These are phyloP conservation scores for Bipolaris victoriae DNA, from an alignment of 2,329 filamentous ascomycete genomes.

Conservation along the genomic window DNA sequence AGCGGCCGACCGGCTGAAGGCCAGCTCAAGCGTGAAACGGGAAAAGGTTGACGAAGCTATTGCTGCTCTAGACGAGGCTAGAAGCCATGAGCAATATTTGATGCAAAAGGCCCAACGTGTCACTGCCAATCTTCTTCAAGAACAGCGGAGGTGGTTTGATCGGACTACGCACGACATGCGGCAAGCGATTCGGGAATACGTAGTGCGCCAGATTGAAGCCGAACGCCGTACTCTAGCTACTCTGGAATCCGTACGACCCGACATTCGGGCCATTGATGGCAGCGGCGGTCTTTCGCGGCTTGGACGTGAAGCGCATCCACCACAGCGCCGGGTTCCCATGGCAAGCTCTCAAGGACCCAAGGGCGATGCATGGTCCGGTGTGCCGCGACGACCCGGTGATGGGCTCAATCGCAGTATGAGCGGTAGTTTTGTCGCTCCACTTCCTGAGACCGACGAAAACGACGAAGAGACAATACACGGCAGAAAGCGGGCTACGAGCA, in stretches of 20 bases:
- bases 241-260: slow-evolving; percentile 89
- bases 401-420: slow-evolving; percentile 79
- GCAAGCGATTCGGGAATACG: slow-evolving; percentile 85
- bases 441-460: slow-evolving; percentile 68
- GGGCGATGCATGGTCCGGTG: slow-evolving; percentile 97
- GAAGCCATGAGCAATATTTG: slow-evolving; percentile 79
- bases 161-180: slow-evolving; percentile 85
- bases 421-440: slow-evolving; percentile 65
- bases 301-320: slow-evolving; percentile 85
- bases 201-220: slow-evolving; percentile 91
- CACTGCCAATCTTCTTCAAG: slow-evolving; percentile 83
- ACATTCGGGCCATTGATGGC: slow-evolving; percentile 90
- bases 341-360: slow-evolving; percentile 92
- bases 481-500: slow-evolving; percentile 56
- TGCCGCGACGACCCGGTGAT: slow-evolving; percentile 77
- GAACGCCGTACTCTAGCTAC: slow-evolving; percentile 90
- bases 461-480: slow-evolving; percentile 55
- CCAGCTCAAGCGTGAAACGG: slow-evolving; percentile 81
- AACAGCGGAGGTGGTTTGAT: slow-evolving; percentile 89
- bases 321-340: slow-evolving; percentile 73
- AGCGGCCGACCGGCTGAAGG: slow-evolving; percentile 87
- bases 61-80: slow-evolving; percentile 83
- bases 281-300: slow-evolving; percentile 88
- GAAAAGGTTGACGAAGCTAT: slow-evolving; percentile 99
- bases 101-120: slow-evolving; percentile 86